Evolutionary conservation across 2,329 filamentous ascomycete species (phyloP), one percentile per base, ranked within the genome.

Genomic region (Chrysosporium queenslandicum): DNA sequence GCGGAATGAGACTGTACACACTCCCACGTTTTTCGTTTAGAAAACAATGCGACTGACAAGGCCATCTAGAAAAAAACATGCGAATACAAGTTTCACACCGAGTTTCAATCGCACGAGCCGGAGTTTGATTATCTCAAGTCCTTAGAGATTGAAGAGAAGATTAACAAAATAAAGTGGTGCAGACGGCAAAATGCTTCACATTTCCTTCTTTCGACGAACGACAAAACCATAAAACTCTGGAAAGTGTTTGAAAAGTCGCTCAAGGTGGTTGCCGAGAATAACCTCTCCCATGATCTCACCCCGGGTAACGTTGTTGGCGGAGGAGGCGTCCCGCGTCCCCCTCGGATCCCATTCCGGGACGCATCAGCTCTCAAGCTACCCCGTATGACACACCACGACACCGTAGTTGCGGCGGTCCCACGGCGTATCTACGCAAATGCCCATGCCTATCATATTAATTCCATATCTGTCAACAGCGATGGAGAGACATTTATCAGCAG

Each of bases 81-180:
- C 81, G 92, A 98, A 73, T 98, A 98, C 79, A 98, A 97, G 72
- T 98, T 98, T 71, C 92, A 98, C 72, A 98, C 92, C 70, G 92
- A 98, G 68, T 98, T 98, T 65, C 92, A 98, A 76, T 98, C 92
- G 63, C 92, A 98, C 75, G 92, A 98, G 69, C 92, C 92, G 58
- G 92, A 98, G 72, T 98, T 98, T 71, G 92, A 98, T 72, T 98
- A 98, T 70, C 81, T 98, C 60, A 98, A 98, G 74, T 98, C 92
- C 30, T 80, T 98, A 62, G 92, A 98, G 73, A 98, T 98, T 66
- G 92, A 98, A 78, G 92, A 98, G 74, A 98, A 98, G 77, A 98
- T 98, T 79, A 98, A 98, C 80, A 98, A 98, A 78, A 98, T 98
- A 75, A 98, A 97, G 73, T 98, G 92, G 92, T 98, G 92, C 71